A percentile compares a stretch with the other conserved stretches of the same genome.
Conservation (phyloP, 225 moss, liverwort and hornwort species). For the Anthoceros angustus region DNA sequence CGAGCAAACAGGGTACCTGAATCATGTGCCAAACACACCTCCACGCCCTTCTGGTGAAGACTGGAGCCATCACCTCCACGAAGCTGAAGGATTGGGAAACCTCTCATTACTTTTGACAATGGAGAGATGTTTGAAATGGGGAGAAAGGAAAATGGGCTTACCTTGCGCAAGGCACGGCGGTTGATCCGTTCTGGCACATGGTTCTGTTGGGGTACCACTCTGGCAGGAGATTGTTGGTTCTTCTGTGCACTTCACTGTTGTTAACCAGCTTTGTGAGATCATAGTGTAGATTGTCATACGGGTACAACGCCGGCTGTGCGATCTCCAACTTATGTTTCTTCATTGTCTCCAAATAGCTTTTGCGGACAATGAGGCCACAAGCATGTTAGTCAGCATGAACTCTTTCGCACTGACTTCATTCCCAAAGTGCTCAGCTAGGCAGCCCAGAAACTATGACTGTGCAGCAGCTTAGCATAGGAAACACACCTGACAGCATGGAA, state of each 20-base stretch:
- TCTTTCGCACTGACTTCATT: not conserved
- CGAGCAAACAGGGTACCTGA: conserved; percentile 31
- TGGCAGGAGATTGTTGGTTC: not conserved
- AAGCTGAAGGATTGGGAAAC: conserved; percentile 26
- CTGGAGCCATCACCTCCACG: conserved; percentile 98
- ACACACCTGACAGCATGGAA: not conserved
- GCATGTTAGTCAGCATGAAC: not conserved
- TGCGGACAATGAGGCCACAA: not conserved
- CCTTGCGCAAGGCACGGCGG: conserved; percentile 73
- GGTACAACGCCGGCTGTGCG: conserved; percentile 36
- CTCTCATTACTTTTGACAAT: too few species aligned
- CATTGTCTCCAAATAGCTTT: conserved; percentile 33
- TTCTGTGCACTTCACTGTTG: not conserved
- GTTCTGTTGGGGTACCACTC: not conserved
- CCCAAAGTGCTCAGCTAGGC: not conserved
- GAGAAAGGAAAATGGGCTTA: conserved; percentile 12
- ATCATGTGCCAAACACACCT: conserved; percentile 86
- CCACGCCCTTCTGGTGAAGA: conserved; percentile 80
- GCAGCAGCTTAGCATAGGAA: too few species aligned
- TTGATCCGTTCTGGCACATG: conserved; percentile 19
- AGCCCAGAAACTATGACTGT: too few species aligned
- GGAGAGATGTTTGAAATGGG: too few species aligned
- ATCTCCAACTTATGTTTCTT: conserved; percentile 29
- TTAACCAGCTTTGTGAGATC: not conserved
- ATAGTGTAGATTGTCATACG: not conserved